Evolutionary conservation across 2,329 filamentous ascomycete species (phyloP), one percentile per base, ranked within the genome.

Genomic region (Clonostachys byssicola): DNA sequence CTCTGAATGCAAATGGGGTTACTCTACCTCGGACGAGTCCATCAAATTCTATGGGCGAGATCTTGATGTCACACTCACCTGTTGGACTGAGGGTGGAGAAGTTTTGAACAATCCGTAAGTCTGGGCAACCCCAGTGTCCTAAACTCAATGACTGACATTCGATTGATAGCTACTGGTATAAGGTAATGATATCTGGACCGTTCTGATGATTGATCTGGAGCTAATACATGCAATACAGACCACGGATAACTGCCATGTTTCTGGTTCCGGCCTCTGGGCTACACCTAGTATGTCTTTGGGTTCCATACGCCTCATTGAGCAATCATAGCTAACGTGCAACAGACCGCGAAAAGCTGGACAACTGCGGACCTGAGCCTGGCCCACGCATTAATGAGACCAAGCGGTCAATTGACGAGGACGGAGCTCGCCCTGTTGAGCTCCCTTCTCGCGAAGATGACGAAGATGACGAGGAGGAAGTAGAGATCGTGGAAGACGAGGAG

Each of bases 1-100:
- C n/a, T 35, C 44, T 38, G 44, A 42, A 33, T 49, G 48, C 42
- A 49, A 47, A 36, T 47, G 45, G 42, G 44, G 42, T 30, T 42
- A 43, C 39, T 44, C 16, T 5, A 44, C 36, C 4, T 36, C 17
- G 14, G 30, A 14, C 18, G 44, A 49, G 30, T 41, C 42, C 6
- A 45, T 44, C 13, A 38, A 23, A 14, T 49, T 38, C 42, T 47
- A 49, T 18, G 48, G 45, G 9, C 44, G 48, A 17, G 48, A 49
- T 34, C 20, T 30, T 16, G 44, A 49, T 12, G 13, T 49, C 10
- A 44, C 40, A 10, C 13, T 49, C n/a, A 40, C 42, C 17, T 49
- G 48, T 45, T 49, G 45, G 42, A 45, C 44, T 8, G 35, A 44
- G 18, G 42, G 42, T 14, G 40, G 14, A 6, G 35, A 5, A 5